A percentile compares a stretch with the other conserved stretches of the same genome.
Conservation (phyloP, 495 filamentous ascomycete species). For the Xylaria intraflava region DNA sequence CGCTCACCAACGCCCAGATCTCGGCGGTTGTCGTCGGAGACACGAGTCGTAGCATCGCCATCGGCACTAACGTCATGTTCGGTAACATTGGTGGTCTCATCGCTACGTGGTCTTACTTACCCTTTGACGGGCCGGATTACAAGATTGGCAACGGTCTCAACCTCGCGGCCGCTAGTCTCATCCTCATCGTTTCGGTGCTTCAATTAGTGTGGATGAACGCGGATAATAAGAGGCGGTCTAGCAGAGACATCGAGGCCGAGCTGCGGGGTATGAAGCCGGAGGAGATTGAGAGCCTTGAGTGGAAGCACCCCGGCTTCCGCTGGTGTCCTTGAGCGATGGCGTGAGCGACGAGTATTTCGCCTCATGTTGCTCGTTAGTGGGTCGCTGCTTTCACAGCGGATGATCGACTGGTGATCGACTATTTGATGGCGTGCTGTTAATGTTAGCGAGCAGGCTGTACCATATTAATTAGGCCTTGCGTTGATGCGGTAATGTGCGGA, state of each 20-base stretch:
- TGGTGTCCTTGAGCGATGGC: slow-evolving; percentile 44
- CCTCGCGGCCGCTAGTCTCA: slow-evolving; percentile 51
- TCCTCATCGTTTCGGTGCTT: slow-evolving; percentile 41
- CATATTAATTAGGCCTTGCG: too few species aligned
- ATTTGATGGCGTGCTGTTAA: too few species aligned
- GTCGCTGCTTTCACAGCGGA: neutral
- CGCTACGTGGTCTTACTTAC: slow-evolving; percentile 63
- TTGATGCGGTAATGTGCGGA: too few species aligned
- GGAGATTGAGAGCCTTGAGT: slow-evolving; percentile 63
- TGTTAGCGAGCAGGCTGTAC: too few species aligned
- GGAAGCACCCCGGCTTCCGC: slow-evolving; percentile 64
- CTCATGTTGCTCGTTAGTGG: neutral
- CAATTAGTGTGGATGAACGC: slow-evolving; percentile 55
- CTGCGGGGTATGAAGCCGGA: slow-evolving; percentile 48
- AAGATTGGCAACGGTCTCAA: slow-evolving; percentile 70
- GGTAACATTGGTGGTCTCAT: slow-evolving; percentile 68
- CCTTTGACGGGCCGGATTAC: slow-evolving; percentile 59
- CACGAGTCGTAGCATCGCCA: slow-evolving; percentile 58
- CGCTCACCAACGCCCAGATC: slow-evolving; percentile 58
- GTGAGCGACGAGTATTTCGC: neutral
- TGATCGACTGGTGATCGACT: neutral
- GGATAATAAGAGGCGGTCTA: slow-evolving; percentile 55
- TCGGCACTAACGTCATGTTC: slow-evolving; percentile 62
- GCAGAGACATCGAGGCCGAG: slow-evolving; percentile 46
- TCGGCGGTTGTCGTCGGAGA: slow-evolving; percentile 66